Percentiles rank a stretch among this genome's conserved stretches.
Conservation (phyloP, 805 yeast genomes). For the Vanderwaltozyma yarrowii region DNA sequence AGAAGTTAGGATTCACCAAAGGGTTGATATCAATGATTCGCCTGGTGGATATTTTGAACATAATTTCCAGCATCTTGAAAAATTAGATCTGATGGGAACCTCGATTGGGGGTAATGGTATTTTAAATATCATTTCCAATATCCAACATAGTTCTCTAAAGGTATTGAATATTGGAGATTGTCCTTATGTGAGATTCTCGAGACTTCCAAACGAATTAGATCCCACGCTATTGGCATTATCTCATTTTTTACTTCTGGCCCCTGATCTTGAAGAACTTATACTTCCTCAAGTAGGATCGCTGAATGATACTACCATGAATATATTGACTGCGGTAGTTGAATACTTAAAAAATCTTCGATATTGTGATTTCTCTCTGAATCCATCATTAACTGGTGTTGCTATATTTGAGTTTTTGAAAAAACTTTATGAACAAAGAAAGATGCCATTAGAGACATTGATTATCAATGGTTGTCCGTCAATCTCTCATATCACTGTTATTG, state of each 20-base stretch:
- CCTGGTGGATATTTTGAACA: slow-evolving; percentile 1
- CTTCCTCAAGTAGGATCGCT: slow-evolving; percentile 21
- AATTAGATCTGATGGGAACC: slow-evolving; percentile 23
- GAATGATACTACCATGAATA: slow-evolving; percentile 11
- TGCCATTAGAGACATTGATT: slow-evolving; percentile 13
- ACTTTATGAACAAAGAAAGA: slow-evolving; percentile 8
- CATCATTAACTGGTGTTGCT: slow-evolving; percentile 24
- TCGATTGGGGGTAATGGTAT: slow-evolving; percentile 22
- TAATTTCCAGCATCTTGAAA: slow-evolving; percentile 12
- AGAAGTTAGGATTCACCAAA: slow-evolving; percentile 11
- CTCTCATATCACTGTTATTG: slow-evolving; percentile 21
- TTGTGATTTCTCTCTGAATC: slow-evolving; percentile 25
- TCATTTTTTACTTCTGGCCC: slow-evolving; percentile 7
- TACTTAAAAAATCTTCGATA: slow-evolving; percentile 9
- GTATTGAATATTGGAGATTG: slow-evolving; percentile 24
- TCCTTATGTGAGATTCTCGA: slow-evolving; percentile 11
- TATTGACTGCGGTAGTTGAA: slow-evolving; percentile 8
- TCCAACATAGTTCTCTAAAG: slow-evolving; percentile 6
- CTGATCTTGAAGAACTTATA: slow-evolving; percentile 14
- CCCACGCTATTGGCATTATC: slow-evolving; percentile 7
- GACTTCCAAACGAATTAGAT: slow-evolving; percentile 3
- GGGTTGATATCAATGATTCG: slow-evolving; percentile 8
- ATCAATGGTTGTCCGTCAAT: slow-evolving; percentile 23
- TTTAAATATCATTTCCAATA: slow-evolving; percentile 8
- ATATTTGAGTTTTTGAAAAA: slow-evolving; percentile 19